Evolutionary conservation across 495 filamentous ascomycete species (phyloP).

Genomic region (Saxophila tyrrhenica): DNA sequence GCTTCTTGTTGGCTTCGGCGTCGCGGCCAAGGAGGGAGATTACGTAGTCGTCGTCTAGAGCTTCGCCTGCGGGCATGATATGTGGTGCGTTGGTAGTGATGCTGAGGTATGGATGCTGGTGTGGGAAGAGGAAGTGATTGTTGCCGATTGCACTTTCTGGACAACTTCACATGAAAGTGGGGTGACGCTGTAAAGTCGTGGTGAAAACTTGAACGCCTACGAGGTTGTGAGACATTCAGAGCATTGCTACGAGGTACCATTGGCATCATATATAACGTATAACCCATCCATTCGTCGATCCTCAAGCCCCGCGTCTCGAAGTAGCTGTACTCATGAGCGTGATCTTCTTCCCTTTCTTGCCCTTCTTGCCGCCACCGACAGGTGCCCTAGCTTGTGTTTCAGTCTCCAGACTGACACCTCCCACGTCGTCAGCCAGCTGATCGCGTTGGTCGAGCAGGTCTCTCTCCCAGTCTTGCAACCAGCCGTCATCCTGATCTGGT

Average conservation of each 20-base stretch:
- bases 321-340: constrained; percentile 79
- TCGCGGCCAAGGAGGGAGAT: constrained; percentile 9
- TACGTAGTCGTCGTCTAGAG: constrained; percentile 13
- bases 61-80: constrained; percentile 8
- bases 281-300: neutral
- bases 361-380: constrained; percentile 51
- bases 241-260: too few species aligned
- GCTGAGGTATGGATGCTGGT: neutral
- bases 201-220: too few species aligned
- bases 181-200: neutral
- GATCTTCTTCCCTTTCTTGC: constrained; percentile 85
- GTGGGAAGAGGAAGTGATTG: too few species aligned
- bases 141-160: neutral
- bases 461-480: constrained; percentile 67
- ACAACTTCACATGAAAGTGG: neutral
- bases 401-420: constrained; percentile 25
- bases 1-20: constrained; percentile 6
- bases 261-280: neutral
- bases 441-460: constrained; percentile 48
- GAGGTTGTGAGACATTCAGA: too few species aligned
- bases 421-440: constrained; percentile 13
- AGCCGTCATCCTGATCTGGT: constrained; percentile 54
- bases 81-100: neutral
- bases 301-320: constrained; percentile 54
- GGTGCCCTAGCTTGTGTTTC: constrained; percentile 1